Evolutionary conservation across 2,329 filamentous ascomycete genomes (phyloP), one percentile per base, ranked within the genome.

Genomic region (Exutisphaerella laricina): DNA sequence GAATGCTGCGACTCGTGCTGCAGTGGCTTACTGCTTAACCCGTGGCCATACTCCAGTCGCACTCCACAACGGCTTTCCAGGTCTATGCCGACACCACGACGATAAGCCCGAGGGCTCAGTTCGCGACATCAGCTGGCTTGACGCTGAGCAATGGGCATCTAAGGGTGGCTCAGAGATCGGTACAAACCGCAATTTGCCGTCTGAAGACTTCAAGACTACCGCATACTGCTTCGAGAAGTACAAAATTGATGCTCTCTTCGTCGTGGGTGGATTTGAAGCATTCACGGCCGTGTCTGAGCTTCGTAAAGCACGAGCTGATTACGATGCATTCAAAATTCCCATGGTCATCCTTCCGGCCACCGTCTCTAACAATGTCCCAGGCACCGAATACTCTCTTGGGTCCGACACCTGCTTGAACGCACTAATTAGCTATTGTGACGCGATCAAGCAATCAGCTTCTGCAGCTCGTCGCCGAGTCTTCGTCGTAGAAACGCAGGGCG

Each of bases 331-430:
- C 62, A 88, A 87, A 66, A 96, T 98, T 51, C 92, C 92, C 14
- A 87, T 97, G 75, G 78, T 84, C 40, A 77, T 96, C 30, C 75
- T 98, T 18, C 92, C 92, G 0, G 92, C 92, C n/a, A 98, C 92
- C 7, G 90, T 98, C 56, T 95, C 88, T 53, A 98, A 98, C 75
- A 98, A 98, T 64, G 92, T 98, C 4, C 92, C 92, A 0, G 92
- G 33, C 10, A 95, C 90, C 0, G 92, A 98, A 67, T 97, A 96
- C 71, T 96, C 88, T 1, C 79, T 98, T 33, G 92, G 92, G 31
- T 95, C 88, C 22, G 92, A 98, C 60, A 98, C 92, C 1, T 97
- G 92, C 62, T 72, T 98, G 50, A 98, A 98, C 69, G 88, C 94
- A 42, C 75, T 98, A 28, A 88, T 96, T 51, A 79, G 84, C 55